Percentiles rank a stretch among this genome's conserved stretches.
phyloP scores from a whole-genome alignment of 805 yeast genomes.

The Blastobotrys peoriensis region DNA sequence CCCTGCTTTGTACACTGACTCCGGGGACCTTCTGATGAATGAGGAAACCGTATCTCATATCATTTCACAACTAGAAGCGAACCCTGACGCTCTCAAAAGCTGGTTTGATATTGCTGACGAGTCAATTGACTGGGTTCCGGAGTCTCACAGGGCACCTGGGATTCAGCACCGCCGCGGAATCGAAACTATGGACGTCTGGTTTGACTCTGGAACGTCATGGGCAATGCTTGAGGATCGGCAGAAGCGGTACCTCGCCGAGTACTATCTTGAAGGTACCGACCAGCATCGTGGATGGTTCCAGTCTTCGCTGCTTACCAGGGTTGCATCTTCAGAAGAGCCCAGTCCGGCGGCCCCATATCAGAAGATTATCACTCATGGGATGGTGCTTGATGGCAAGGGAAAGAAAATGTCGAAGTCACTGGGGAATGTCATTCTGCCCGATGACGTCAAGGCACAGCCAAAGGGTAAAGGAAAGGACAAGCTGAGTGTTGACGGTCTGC shows the following conservation, averaged over 20 bases:
- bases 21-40: slow-evolving; percentile 61
- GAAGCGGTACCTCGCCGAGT: slow-evolving; percentile 52
- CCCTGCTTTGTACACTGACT: slow-evolving; percentile 66
- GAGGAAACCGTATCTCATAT: slow-evolving; percentile 51
- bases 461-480: slow-evolving; percentile 55
- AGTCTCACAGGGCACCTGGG: slow-evolving; percentile 37
- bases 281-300: slow-evolving; percentile 99
- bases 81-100: slow-evolving; percentile 40
- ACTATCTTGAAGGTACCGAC: slow-evolving; percentile 95
- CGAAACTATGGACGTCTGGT: slow-evolving; percentile 99
- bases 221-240: slow-evolving; percentile 39
- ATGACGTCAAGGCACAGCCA: slow-evolving; percentile 43
- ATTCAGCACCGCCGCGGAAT: slow-evolving; percentile 52
- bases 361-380: slow-evolving; percentile 85
- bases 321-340: slow-evolving; percentile 39
- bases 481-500: slow-evolving; percentile 83
- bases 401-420: slow-evolving; percentile 90
- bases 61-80: slow-evolving; percentile 57
- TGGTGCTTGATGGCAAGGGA: slow-evolving; percentile 78
- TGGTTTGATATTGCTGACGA: slow-evolving; percentile 69
- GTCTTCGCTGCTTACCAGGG: slow-evolving; percentile 76
- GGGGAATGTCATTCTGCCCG: slow-evolving; percentile 75
- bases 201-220: slow-evolving; percentile 96
- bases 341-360: slow-evolving; percentile 57
- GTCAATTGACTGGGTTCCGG: slow-evolving; percentile 70